A percentile compares a stretch with the other conserved stretches of the same genome.
Evolutionary conservation across 305 asterid species (phyloP).

Genomic region (Fraxinus ornus): DNA sequence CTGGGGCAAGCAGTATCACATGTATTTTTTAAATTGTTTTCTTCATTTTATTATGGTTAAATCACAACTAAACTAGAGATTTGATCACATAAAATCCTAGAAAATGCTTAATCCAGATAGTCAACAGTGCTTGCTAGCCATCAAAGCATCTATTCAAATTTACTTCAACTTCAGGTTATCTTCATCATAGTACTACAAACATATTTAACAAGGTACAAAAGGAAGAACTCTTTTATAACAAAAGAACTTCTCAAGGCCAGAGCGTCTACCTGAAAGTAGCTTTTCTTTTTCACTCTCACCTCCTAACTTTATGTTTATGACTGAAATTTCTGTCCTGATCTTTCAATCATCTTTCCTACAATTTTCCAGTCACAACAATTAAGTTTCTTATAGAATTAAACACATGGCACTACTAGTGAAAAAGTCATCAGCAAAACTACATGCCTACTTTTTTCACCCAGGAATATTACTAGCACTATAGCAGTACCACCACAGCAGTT

Average conservation of each 20-base stretch:
- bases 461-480: conserved; percentile 1
- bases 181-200: background rate
- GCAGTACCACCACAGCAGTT: background rate
- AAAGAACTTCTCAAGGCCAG: background rate
- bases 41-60: background rate
- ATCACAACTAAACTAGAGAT: background rate
- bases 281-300: background rate
- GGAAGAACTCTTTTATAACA: background rate
- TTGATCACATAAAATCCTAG: background rate
- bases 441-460: conserved; percentile 11
- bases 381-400: background rate
- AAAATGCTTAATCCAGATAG: background rate
- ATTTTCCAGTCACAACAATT: conserved; percentile 8
- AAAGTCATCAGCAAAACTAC: conserved; percentile 5
- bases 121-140: background rate
- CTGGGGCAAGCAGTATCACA: background rate
- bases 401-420: background rate
- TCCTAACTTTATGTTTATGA: background rate
- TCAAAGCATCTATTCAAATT: background rate
- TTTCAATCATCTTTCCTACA: background rate
- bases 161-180: background rate
- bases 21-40: background rate
- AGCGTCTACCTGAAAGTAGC: background rate
- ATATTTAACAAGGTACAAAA: background rate
- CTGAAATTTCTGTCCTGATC: background rate